These are phyloP conservation scores for Phytopythium mirpurense DNA, from an alignment of 352 stramenopile species.

Conservation along the genomic window DNA sequence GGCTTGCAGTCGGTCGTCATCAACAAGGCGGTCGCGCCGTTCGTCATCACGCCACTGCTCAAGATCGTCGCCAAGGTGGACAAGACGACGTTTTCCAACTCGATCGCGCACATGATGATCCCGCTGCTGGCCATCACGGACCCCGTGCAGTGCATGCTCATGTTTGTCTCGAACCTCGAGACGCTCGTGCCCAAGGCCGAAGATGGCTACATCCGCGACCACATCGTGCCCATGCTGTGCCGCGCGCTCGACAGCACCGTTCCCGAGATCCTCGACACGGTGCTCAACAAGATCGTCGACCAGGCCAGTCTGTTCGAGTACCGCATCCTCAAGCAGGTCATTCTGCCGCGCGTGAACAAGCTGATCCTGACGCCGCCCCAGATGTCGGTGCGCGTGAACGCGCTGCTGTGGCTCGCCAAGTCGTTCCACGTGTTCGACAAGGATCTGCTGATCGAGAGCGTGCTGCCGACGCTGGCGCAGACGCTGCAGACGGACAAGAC, in stretches of 20 bases:
- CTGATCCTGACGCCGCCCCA: slow-evolving; percentile 81
- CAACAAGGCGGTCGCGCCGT: slow-evolving; percentile 83
- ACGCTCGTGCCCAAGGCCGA: slow-evolving; percentile 80
- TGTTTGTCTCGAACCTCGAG: slow-evolving; percentile 86
- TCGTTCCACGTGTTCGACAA: slow-evolving; percentile 89
- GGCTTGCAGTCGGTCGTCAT: slow-evolving; percentile 75
- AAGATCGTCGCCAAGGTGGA: slow-evolving; percentile 87
- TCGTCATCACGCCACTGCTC: slow-evolving; percentile 83
- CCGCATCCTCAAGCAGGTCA: slow-evolving; percentile 84
- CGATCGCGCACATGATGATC: slow-evolving; percentile 80
- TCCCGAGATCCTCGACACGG: slow-evolving; percentile 81
- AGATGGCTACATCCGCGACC: slow-evolving; percentile 85
- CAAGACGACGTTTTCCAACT: slow-evolving; percentile 76
- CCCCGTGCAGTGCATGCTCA: slow-evolving; percentile 87
- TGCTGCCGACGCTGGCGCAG: slow-evolving; percentile 68
- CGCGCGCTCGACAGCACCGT: slow-evolving; percentile 79
- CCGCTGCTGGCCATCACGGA: slow-evolving; percentile 77
- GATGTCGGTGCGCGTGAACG: slow-evolving; percentile 82
- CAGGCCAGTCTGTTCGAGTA: slow-evolving; percentile 87
- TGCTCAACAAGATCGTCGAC: slow-evolving; percentile 87
- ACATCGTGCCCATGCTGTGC: slow-evolving; percentile 85
- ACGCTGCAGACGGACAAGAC: slow-evolving; percentile 79
- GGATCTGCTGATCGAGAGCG: slow-evolving; percentile 77
- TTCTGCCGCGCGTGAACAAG: slow-evolving; percentile 81
- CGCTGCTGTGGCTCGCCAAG: slow-evolving; percentile 81